These are phyloP conservation scores for Aristolochia fimbriata DNA, from an alignment of 164 flowering plant genomes.

Conservation along the genomic window DNA sequence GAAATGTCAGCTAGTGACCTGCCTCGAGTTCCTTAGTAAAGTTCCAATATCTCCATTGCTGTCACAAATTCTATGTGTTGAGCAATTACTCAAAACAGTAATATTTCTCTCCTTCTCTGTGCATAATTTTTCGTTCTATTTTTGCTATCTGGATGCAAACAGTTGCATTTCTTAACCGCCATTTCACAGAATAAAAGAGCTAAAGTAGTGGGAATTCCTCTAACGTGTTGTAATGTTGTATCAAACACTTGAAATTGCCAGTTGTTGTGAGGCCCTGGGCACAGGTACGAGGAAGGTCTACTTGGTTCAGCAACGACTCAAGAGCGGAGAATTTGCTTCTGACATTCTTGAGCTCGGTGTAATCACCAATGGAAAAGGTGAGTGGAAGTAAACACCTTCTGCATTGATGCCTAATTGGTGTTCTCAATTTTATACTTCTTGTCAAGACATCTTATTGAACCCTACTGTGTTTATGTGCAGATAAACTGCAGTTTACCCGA, in stretches of 20 bases:
- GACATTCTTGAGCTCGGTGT: conserved; percentile 19
- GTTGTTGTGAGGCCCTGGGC: conserved; percentile 85
- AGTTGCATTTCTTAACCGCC: too few species aligned
- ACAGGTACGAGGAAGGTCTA: conserved; percentile 59
- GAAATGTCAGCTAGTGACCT: conserved; percentile 53
- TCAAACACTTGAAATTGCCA: conserved; percentile 86
- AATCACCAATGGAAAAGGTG: conserved; percentile 28
- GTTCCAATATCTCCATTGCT: conserved; percentile 37
- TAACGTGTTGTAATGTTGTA: not conserved
- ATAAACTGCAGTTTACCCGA: conserved; percentile 16
- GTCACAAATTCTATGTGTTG: conserved; percentile 66
- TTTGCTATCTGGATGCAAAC: not conserved
- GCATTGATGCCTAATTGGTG: not conserved
- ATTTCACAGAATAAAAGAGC: too few species aligned
- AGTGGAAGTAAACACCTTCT: not conserved
- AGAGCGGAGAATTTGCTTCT: conserved; percentile 20
- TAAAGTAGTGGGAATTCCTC: too few species aligned
- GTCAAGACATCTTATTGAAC: not conserved
- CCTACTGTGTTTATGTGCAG: conserved; percentile 17
- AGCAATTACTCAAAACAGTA: conserved; percentile 84
- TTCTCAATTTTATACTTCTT: too few species aligned
- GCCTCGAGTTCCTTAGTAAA: conserved; percentile 43
- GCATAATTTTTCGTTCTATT: not conserved
- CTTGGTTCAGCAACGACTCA: conserved; percentile 60
- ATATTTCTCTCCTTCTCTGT: not conserved